These are phyloP conservation scores for Pulveroboletus sp. DNA, from an alignment of 768 basidiomycete species.

Conservation along the genomic window DNA sequence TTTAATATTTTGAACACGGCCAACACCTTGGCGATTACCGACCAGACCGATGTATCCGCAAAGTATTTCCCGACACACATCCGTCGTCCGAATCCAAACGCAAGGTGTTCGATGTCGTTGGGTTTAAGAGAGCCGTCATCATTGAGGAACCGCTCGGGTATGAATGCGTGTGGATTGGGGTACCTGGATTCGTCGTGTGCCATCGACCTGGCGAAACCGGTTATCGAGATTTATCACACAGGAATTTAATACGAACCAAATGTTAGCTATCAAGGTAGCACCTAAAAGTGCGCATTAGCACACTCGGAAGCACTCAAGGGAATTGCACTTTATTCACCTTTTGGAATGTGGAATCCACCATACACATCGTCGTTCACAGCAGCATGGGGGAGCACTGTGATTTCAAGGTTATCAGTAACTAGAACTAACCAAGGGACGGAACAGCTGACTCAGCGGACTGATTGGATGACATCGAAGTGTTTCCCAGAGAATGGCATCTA, in stretches of 20 bases:
- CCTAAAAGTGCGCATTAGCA: background rate
- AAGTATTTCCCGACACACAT: constrained; percentile 19
- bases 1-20: constrained; percentile 11
- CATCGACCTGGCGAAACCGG: constrained; percentile 10
- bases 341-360: constrained; percentile 45
- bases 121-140: constrained; percentile 12
- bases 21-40: constrained; percentile 4
- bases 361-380: constrained; percentile 39
- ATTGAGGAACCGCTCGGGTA: constrained; percentile 37
- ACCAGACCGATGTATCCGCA: constrained; percentile 16
- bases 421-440: too few relatives aligned
- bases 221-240: background rate
- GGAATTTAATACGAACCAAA: constrained; percentile 4
- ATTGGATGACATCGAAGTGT: background rate
- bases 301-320: background rate
- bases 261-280: constrained; percentile 2
- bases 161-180: constrained; percentile 32
- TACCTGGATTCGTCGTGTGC: constrained; percentile 26
- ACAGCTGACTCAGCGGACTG: constrained; percentile 1
- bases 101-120: constrained; percentile 1
- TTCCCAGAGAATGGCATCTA: constrained; percentile 8
- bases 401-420: background rate
- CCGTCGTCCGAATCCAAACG: constrained; percentile 25
- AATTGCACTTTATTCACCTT: constrained; percentile 6
- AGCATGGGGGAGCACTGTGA: constrained; percentile 23